Base-by-base conservation (phyloP, 306 rosid genomes). In the Lithocarpus polystachyus region DNA sequence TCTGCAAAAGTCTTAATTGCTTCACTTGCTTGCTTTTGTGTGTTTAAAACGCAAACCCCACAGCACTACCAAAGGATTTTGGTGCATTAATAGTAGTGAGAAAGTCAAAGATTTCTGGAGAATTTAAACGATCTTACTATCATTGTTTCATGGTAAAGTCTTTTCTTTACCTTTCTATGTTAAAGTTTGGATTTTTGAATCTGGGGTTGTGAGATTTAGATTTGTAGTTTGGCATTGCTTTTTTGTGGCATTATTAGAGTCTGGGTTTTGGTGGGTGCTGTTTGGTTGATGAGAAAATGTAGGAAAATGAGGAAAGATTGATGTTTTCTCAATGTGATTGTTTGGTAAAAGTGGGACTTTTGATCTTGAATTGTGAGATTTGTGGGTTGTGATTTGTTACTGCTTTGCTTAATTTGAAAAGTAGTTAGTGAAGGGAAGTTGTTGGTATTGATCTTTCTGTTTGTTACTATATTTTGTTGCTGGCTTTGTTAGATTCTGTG, bases 91-190 rank as follows among this genome's bases (percentile, higher is more conserved):
- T 19, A 31, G 72, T 67, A 5, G 52, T 1, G 17, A 35, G 72
- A 19, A 17, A 35, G 20, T 4, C 28, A 33, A 8, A 68, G 72
- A 68, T 68, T 45, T 12, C 0, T 2, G 37, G 52, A 23, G 26
- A 68, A 10, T 48, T 48, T 48, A 48, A 48, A 48, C 53, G 4
- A 48, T 48, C 53, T 13, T 31, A 18, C 52, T 68, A 40, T 40
- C 60, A 54, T 59, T 78, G 71, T 35, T 83, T 80, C 81, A 68
- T 7, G 45, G 85, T 79, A 82, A 84, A 22, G 31, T 35, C 17
- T 61, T 62, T 12, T 4, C 28, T 54, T 74, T 75, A 4, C 7
- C 13, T 45, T 57, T 40, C 43, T 37, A 31, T 61, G 54, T 3
- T 37, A 35, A 33, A 33, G 55, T 75, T 29, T 5, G 9, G 9